A percentile compares a stretch with the other conserved stretches of the same genome.
phyloP scores from a whole-genome alignment of 352 stramenopile genomes.

The Globisporangium lucens region DNA sequence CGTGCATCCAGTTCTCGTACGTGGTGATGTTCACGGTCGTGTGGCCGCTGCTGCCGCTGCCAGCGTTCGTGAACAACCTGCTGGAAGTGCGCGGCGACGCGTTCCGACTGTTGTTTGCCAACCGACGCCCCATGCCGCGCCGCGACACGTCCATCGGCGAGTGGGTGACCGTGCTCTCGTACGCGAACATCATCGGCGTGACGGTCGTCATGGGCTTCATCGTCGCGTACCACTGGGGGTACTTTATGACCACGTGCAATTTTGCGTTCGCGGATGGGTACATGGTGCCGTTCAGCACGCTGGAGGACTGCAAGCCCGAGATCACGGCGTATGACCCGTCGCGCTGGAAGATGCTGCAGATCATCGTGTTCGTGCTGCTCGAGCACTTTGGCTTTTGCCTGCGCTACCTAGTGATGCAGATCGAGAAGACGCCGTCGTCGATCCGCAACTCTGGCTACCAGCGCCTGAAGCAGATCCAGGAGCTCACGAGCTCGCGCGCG shows the following conservation, averaged over 20 bases:
- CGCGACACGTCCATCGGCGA: slow-evolving; percentile 81
- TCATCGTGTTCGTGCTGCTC: slow-evolving; percentile 77
- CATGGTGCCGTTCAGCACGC: slow-evolving; percentile 72
- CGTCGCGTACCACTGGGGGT: slow-evolving; percentile 82
- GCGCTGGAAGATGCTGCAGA: slow-evolving; percentile 74
- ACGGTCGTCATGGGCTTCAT: slow-evolving; percentile 80
- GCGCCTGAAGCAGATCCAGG: slow-evolving; percentile 79
- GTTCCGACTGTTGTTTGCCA: slow-evolving; percentile 77
- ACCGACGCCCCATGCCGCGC: slow-evolving; percentile 77
- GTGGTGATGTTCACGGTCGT: slow-evolving; percentile 90
- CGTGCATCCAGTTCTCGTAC: slow-evolving; percentile 89
- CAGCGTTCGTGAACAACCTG: slow-evolving; percentile 87
- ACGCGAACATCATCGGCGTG: slow-evolving; percentile 85
- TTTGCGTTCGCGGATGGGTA: slow-evolving; percentile 64
- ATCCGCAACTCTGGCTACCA: slow-evolving; percentile 74
- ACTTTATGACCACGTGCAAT: slow-evolving; percentile 75
- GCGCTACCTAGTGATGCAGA: slow-evolving; percentile 79
- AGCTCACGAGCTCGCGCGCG: slow-evolving; percentile 50
- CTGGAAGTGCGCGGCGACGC: slow-evolving; percentile 83
- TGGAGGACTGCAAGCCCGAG: slow-evolving; percentile 31
- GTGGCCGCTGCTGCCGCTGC: slow-evolving; percentile 84
- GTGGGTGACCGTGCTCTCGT: slow-evolving; percentile 80
- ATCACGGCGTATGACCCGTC: slow-evolving; percentile 23
- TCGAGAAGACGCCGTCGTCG: slow-evolving; percentile 67
- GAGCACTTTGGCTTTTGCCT: slow-evolving; percentile 83